A percentile compares a stretch with the other conserved stretches of the same genome.
Conservation (phyloP, 2,329 filamentous ascomycete genomes). For the Intubia oerlemansii region DNA sequence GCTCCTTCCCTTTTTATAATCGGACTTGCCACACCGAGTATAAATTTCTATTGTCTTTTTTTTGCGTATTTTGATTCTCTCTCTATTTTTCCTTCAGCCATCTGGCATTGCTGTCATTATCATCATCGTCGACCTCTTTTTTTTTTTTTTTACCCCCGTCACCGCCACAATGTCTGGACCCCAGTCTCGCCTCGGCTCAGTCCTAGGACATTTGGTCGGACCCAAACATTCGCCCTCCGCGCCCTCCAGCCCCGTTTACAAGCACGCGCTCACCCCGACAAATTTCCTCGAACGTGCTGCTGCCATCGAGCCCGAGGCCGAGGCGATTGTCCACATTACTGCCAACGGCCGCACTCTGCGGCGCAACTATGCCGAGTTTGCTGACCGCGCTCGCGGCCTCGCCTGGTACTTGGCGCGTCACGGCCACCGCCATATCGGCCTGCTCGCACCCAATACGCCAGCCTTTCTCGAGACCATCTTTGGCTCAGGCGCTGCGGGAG, state of each 20-base stretch:
- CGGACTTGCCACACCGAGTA: too few species aligned
- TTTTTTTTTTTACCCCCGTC: background rate
- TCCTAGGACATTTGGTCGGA: constrained; percentile 33
- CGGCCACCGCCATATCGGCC: constrained; percentile 54
- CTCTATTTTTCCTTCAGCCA: background rate
- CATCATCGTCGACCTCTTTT: background rate
- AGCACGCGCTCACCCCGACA: constrained; percentile 69
- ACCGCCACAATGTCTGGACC: constrained; percentile 35
- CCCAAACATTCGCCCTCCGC: constrained; percentile 5
- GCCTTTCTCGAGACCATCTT: constrained; percentile 85
- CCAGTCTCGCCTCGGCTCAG: constrained; percentile 34
- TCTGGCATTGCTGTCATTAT: background rate
- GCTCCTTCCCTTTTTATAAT: too few species aligned
- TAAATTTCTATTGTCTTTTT: too few species aligned
- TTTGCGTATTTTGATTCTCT: too few species aligned
- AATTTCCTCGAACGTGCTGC: constrained; percentile 67
- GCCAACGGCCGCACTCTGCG: constrained; percentile 53
- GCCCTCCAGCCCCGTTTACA: constrained; percentile 23
- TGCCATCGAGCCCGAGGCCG: constrained; percentile 65
- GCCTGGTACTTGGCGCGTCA: constrained; percentile 72
- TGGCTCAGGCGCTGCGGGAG: constrained; percentile 64
- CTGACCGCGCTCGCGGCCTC: constrained; percentile 68
- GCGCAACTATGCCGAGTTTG: constrained; percentile 59
- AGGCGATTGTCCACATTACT: constrained; percentile 72
- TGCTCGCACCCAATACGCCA: constrained; percentile 81